These are phyloP conservation scores for Neurospora sp. DNA, from an alignment of 495 filamentous ascomycete genomes.

Conservation along the genomic window DNA sequence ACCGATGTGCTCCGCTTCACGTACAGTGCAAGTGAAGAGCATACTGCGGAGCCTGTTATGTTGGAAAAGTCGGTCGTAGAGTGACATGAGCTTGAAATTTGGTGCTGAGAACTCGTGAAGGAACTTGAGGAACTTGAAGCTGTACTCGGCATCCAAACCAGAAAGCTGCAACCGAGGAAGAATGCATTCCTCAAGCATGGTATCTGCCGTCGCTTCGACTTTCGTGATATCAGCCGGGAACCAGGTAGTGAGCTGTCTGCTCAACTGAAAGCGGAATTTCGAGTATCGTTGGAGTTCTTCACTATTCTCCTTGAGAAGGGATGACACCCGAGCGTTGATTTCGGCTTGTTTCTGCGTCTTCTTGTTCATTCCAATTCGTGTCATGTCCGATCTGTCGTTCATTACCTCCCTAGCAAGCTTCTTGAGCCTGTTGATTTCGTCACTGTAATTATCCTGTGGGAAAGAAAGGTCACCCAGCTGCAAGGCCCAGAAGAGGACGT, in stretches of 20 bases:
- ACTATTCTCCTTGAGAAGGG: conserved; percentile 44
- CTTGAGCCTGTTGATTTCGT: conserved; percentile 54
- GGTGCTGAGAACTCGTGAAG: conserved; percentile 72
- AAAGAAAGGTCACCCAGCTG: conserved; percentile 69
- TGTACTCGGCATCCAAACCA: conserved; percentile 75
- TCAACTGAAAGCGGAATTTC: conserved; percentile 51
- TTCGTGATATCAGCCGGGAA: conserved; percentile 54
- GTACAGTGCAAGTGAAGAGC: conserved; percentile 78
- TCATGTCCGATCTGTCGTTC: conserved; percentile 63
- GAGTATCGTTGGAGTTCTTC: conserved; percentile 50
- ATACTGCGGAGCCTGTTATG: conserved; percentile 66
- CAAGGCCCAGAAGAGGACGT: conserved; percentile 88
- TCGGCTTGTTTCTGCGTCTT: conserved; percentile 62
- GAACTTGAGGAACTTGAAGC: conserved; percentile 72
- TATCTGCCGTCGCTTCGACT: conserved; percentile 56
- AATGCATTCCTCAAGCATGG: conserved; percentile 81
- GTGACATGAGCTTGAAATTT: conserved; percentile 75
- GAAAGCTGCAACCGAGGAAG: conserved; percentile 78
- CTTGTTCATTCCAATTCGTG: conserved; percentile 47
- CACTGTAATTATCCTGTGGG: conserved; percentile 61
- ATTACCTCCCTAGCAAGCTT: conserved; percentile 50
- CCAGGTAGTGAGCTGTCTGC: conserved; percentile 72
- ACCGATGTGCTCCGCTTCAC: conserved; percentile 84
- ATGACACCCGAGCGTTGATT: conserved; percentile 53
- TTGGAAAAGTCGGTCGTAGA: conserved; percentile 77